A percentile compares a stretch with the other conserved stretches of the same genome.
These are phyloP conservation scores for Macrolepiota dolichaula DNA, from an alignment of 768 basidiomycete genomes.

Conservation along the genomic window DNA sequence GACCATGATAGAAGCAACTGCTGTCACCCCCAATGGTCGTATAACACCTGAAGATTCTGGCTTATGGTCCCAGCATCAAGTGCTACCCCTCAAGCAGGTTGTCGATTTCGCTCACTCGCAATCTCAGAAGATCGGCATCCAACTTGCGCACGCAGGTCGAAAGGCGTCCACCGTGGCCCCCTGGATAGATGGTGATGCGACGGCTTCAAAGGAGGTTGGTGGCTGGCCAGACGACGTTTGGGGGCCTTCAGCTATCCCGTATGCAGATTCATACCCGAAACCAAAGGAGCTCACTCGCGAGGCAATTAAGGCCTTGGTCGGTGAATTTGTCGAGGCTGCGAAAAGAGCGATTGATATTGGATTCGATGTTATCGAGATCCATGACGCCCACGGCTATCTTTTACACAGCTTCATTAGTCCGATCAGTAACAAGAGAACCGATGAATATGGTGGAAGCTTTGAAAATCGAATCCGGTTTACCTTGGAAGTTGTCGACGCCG, in stretches of 20 bases:
- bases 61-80: slow-evolving; percentile 53
- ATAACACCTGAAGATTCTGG: slow-evolving; percentile 62
- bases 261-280: slow-evolving; percentile 35
- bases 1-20: slow-evolving; percentile 62
- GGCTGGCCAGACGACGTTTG: slow-evolving; percentile 54
- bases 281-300: slow-evolving; percentile 56
- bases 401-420: slow-evolving; percentile 57
- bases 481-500: slow-evolving; percentile 59
- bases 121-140: slow-evolving; percentile 66
- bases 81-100: slow-evolving; percentile 21
- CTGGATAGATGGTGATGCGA: slow-evolving; percentile 39
- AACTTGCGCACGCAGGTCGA: slow-evolving; percentile 72
- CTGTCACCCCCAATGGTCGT: slow-evolving; percentile 50
- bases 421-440: slow-evolving; percentile 56
- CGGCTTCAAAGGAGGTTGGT: slow-evolving; percentile 31
- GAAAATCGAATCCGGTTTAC: slow-evolving; percentile 67
- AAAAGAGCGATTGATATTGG: slow-evolving; percentile 54
- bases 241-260: slow-evolving; percentile 53
- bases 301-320: slow-evolving; percentile 53
- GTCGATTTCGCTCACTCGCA: slow-evolving; percentile 67
- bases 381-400: slow-evolving; percentile 63
- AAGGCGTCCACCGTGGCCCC: slow-evolving; percentile 64
- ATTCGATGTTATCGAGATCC: slow-evolving; percentile 61
- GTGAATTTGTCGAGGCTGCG: slow-evolving; percentile 50
- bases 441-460: slow-evolving; percentile 68